Evolutionary conservation across 179 eudicot genomes (phyloP).

Genomic region (Beta corolliflora): DNA sequence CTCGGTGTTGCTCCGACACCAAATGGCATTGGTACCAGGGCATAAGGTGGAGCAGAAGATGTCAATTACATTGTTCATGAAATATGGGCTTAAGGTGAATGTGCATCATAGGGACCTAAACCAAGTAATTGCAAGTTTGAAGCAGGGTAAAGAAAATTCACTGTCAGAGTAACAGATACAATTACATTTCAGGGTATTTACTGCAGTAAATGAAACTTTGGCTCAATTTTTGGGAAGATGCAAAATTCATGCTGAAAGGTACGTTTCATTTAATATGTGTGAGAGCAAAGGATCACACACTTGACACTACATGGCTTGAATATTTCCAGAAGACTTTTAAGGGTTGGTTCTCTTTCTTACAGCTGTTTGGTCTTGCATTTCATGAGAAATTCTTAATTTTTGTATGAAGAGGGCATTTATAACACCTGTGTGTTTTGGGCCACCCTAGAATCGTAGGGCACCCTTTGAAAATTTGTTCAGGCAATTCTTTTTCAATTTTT

Average conservation of each 20-base stretch:
- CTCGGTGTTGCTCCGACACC: conserved; percentile 68
- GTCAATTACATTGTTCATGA: conserved; percentile 89
- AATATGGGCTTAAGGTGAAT: conserved; percentile 70
- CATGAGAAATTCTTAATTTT: conserved; percentile 24
- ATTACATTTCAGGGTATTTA: conserved; percentile 6
- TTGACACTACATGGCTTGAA: conserved; percentile 26
- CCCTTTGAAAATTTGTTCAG: conserved; percentile 19
- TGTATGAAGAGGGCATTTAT: conserved; percentile 28
- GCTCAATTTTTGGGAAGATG: background rate
- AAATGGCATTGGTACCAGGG: conserved; percentile 49
- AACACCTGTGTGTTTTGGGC: conserved; percentile 29
- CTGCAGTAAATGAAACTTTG: conserved; percentile 8
- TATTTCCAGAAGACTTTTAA: conserved; percentile 14
- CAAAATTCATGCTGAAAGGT: conserved; percentile 30
- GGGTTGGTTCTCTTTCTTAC: background rate
- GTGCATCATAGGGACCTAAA: conserved; percentile 64
- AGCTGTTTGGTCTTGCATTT: conserved; percentile 27
- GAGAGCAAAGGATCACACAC: conserved; percentile 23
- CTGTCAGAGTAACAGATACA: conserved; percentile 3
- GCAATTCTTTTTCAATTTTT: conserved; percentile 32
- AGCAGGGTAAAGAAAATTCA: conserved; percentile 17
- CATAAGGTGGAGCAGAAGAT: conserved; percentile 87
- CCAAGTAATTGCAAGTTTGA: conserved; percentile 26
- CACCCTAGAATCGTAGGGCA: conserved; percentile 32
- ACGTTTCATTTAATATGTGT: conserved; percentile 27